Evolutionary conservation across 306 rosid species (phyloP).

Genomic region (Gynostemma pentaphyllum): DNA sequence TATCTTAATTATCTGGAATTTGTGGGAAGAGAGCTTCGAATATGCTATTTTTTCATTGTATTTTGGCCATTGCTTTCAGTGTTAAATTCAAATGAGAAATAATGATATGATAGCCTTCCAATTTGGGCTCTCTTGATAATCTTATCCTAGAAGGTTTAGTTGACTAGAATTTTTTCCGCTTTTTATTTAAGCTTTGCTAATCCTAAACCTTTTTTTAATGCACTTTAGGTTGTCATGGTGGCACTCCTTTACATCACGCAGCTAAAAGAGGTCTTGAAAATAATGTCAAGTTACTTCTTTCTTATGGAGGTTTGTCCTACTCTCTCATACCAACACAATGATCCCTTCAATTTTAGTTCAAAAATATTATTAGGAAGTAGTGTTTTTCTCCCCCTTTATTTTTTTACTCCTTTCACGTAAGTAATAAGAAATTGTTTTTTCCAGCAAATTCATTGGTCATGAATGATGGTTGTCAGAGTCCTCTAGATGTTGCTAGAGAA

Average conservation of each 20-base stretch:
- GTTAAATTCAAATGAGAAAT: no score
- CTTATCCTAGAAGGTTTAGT: no score
- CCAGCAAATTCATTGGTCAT: conserved; percentile 72
- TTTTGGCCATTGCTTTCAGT: background rate
- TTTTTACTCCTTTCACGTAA: background rate
- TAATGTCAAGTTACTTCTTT: conserved; percentile 67
- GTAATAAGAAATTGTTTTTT: conserved; percentile 15
- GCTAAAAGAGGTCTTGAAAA: conserved; percentile 80
- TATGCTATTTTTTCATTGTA: background rate
- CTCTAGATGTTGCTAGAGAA: conserved; percentile 83
- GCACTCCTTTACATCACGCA: conserved; percentile 95
- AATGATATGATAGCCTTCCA: no score
- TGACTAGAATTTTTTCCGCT: no score
- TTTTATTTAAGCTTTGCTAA: background rate
- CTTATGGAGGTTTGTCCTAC: conserved; percentile 53
- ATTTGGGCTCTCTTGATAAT: no score
- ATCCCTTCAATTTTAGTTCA: background rate
- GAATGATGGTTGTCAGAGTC: conserved; percentile 92
- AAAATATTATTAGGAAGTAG: background rate
- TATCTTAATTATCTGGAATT: background rate
- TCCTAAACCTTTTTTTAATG: conserved; percentile 1
- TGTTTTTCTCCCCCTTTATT: background rate
- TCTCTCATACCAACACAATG: conserved; percentile 5
- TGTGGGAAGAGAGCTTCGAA: background rate
- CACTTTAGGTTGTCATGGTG: conserved; percentile 28